Percentiles rank a stretch among this genome's conserved stretches.
Conservation (phyloP, 2,329 filamentous ascomycete genomes). For the Passalora sequoiae region DNA sequence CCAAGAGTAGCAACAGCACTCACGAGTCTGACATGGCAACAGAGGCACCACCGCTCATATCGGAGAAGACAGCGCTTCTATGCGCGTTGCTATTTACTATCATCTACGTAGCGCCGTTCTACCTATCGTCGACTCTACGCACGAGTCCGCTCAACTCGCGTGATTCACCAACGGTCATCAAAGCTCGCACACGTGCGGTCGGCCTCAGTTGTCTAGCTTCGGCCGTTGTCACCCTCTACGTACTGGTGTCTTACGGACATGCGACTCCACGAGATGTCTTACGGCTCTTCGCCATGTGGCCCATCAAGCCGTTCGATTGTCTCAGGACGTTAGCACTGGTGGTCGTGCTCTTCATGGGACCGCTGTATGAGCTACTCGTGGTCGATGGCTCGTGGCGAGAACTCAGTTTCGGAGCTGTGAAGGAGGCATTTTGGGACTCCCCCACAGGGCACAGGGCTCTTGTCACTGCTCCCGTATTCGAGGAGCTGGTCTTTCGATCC, state of each 20-base stretch:
- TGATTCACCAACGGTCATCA: conserved; percentile 85
- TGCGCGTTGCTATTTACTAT: conserved; percentile 66
- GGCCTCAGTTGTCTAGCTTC: conserved; percentile 67
- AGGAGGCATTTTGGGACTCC: conserved; percentile 59
- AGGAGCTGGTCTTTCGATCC: conserved; percentile 90
- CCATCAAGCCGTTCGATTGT: conserved; percentile 51
- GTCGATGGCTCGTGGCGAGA: conserved; percentile 64
- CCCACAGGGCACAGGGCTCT: conserved; percentile 85
- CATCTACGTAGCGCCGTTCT: conserved; percentile 86
- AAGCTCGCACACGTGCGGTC: conserved; percentile 75
- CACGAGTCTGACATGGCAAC: conserved; percentile 5
- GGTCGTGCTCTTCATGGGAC: conserved; percentile 72
- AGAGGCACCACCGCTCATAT: conserved; percentile 19
- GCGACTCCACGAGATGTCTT: conserved; percentile 53
- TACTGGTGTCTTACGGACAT: conserved; percentile 55
- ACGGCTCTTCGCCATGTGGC: conserved; percentile 76
- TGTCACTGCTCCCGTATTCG: conserved; percentile 77
- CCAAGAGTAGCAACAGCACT: conserved; percentile 11
- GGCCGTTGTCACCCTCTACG: conserved; percentile 59
- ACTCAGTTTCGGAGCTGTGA: conserved; percentile 44
- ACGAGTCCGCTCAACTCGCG: conserved; percentile 74
- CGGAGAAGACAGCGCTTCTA: conserved; percentile 27
- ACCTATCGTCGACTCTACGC: conserved; percentile 72
- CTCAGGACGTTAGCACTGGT: conserved; percentile 63
- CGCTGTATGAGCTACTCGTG: conserved; percentile 73